Base-by-base conservation (phyloP, 2,329 filamentous ascomycete genomes). In the Calonectria leucothoes region DNA sequence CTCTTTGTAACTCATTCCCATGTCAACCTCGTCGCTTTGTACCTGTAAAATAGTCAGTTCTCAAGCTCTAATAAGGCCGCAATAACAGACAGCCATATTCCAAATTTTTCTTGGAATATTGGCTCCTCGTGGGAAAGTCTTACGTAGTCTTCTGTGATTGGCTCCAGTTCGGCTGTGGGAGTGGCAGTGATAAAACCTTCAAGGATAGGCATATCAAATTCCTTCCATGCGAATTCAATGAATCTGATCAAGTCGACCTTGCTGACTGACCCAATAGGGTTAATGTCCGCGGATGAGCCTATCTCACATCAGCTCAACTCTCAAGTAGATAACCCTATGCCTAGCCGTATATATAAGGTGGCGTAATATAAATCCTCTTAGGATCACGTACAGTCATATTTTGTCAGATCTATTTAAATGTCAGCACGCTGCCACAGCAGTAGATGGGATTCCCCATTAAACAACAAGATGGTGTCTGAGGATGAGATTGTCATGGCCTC, bases 171-270 rank as follows among this genome's bases (percentile, higher is more conserved):
- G 4, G 89, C 90, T 0, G 88, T 90, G 14, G 90, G 90, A 0
- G 84, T 86, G 0, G 90, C 91, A 55, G 88, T 85, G 59, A 94
- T 84, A 82, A 94, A 94, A 12, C 90, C 88, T 14, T 88, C 82
- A 25, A 94, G 86, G 63, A 93, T 90, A 0, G 92, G 91, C 4
- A 94, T 85, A 4, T 87, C 82, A 82, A 93, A 94, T 33, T 86
- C 84, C 42, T 83, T 83, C 33, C 85, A 81, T 1, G 90, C 87
- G 86, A 89, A 94, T 45, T 83, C 83, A 73, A 94, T 92, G 82
- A 94, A 94, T 15, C 87, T 82, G 79, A 92, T 93, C 2, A 94
- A 86, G 76, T 94, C 93, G 2, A 88, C 90, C 81, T 94, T 94
- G 51, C 73, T 75, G 5, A 81, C 74, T 1, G 74, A 75, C 76